These are phyloP conservation scores for Wickerhamiella spandovensis DNA, from an alignment of 805 yeast species.

Conservation along the genomic window DNA sequence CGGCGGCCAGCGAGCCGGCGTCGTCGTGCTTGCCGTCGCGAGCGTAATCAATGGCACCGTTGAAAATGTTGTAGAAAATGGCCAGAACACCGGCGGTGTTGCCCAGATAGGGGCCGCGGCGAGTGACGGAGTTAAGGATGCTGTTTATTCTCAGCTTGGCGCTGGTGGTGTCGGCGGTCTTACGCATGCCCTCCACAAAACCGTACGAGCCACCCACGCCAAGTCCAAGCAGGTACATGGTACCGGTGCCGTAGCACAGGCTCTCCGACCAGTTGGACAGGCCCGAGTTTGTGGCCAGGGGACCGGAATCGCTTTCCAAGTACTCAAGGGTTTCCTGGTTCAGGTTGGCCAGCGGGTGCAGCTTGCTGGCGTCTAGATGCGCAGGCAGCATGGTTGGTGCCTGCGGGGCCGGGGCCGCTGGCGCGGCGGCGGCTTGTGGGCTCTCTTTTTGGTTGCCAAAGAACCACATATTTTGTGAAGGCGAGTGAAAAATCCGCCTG, in stretches of 20 bases:
- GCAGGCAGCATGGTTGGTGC: conserved; percentile 9
- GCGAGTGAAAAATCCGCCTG: background rate
- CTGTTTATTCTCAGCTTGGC: conserved; percentile 79
- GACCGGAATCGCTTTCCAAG: conserved; percentile 77
- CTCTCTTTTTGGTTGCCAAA: background rate
- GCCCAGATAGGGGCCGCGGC: conserved; percentile 92
- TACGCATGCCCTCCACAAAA: conserved; percentile 68
- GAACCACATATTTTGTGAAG: conserved; percentile 1
- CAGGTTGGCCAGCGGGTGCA: conserved; percentile 88
- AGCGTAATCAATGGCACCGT: conserved; percentile 56
- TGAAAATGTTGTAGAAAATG: conserved; percentile 71
- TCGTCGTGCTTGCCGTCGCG: conserved; percentile 84
- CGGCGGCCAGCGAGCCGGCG: conserved; percentile 70
- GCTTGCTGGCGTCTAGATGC: conserved; percentile 48
- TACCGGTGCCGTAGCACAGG: conserved; percentile 94
- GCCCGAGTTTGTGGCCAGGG: conserved; percentile 64
- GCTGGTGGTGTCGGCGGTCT: conserved; percentile 63
- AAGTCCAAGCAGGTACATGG: conserved; percentile 70
- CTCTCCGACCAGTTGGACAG: conserved; percentile 68
- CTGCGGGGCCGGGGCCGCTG: background rate
- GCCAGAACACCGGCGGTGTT: conserved; percentile 93
- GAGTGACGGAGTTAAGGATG: conserved; percentile 78
- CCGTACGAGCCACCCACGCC: conserved; percentile 88
- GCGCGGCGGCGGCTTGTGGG: background rate
- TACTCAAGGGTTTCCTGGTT: conserved; percentile 74